These are phyloP conservation scores for Vitellaria paradoxa DNA, from an alignment of 179 eudicot species.

Conservation along the genomic window DNA sequence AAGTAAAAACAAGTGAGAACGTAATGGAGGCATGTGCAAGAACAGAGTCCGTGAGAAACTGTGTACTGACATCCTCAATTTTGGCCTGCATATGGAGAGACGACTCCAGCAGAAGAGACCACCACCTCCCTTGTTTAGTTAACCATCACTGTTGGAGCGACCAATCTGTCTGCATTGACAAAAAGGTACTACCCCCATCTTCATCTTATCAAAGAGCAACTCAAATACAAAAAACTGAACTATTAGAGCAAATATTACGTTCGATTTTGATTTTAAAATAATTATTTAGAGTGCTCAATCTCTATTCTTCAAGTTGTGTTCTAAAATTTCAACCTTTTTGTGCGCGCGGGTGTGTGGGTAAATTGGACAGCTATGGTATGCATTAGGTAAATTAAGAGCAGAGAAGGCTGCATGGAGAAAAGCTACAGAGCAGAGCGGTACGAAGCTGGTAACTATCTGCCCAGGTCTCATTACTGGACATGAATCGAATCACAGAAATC, in stretches of 20 bases:
- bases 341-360: too few relatives aligned
- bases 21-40: constrained; percentile 48
- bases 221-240: too few relatives aligned
- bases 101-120: not conserved
- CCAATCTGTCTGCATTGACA: constrained; percentile 41
- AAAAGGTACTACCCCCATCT: constrained; percentile 32
- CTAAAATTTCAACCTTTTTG: too few relatives aligned
- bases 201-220: too few relatives aligned
- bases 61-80: constrained; percentile 58
- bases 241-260: too few relatives aligned
- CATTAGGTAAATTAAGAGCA: constrained; percentile 56
- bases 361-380: constrained; percentile 52
- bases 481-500: constrained; percentile 28
- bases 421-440: constrained; percentile 25
- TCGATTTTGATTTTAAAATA: too few relatives aligned
- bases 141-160: constrained; percentile 52
- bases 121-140: constrained; percentile 20
- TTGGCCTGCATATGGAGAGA: constrained; percentile 52
- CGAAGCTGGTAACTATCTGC: constrained; percentile 47
- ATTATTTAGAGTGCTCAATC: too few relatives aligned
- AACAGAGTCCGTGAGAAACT: constrained; percentile 37
- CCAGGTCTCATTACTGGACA: constrained; percentile 53
- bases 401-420: constrained; percentile 52
- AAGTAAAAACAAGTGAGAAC: constrained; percentile 38
- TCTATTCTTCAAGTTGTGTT: too few relatives aligned